Percentiles rank a stretch among this genome's conserved stretches.
Conservation (phyloP, 139 green algal species). For the Gonium pectorale region DNA sequence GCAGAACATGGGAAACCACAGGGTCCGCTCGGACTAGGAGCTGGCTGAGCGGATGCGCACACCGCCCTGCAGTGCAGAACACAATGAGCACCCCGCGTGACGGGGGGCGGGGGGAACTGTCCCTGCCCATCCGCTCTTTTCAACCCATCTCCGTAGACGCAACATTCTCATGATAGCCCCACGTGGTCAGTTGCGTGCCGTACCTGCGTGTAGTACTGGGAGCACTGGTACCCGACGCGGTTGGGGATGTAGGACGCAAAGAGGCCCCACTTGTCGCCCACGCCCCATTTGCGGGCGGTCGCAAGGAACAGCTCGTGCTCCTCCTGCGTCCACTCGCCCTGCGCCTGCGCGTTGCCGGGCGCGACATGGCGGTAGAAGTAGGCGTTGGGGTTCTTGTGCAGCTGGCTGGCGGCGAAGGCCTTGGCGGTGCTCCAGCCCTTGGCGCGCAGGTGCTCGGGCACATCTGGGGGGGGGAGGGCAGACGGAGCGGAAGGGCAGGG, state of each 20-base stretch:
- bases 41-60: neutral
- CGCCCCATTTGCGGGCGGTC: slow-evolving; percentile 63
- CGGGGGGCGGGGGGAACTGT: neutral
- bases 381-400: slow-evolving; percentile 83
- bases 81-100: neutral
- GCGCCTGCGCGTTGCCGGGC: slow-evolving; percentile 65
- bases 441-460: slow-evolving; percentile 53
- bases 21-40: neutral
- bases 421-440: slow-evolving; percentile 70
- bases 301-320: slow-evolving; percentile 75
- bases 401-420: slow-evolving; percentile 64
- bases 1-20: neutral
- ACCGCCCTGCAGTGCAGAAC: neutral
- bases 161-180: neutral
- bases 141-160: neutral
- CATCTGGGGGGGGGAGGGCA: slow-evolving; percentile 47
- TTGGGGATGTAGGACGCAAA: slow-evolving; percentile 78
- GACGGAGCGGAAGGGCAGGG: too few relatives aligned
- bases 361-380: slow-evolving; percentile 84
- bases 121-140: too few relatives aligned
- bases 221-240: slow-evolving; percentile 85
- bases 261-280: slow-evolving; percentile 85
- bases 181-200: neutral
- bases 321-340: slow-evolving; percentile 75
- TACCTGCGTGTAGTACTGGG: slow-evolving; percentile 66